These are phyloP conservation scores for Lycium barbarum DNA, from an alignment of 257 asterid genomes.

Conservation along the genomic window DNA sequence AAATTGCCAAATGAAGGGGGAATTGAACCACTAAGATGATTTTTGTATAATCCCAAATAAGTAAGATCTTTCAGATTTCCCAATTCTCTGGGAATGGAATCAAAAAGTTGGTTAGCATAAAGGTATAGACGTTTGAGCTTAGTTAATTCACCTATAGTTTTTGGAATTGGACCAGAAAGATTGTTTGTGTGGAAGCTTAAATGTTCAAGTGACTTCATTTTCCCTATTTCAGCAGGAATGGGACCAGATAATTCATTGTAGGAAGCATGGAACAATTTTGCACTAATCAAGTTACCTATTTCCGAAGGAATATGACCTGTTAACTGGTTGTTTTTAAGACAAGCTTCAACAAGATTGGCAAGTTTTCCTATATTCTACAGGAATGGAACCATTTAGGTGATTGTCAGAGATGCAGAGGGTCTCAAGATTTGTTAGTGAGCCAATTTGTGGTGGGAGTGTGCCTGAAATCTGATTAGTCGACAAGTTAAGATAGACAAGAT, in stretches of 20 bases:
- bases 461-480: conserved; percentile 28
- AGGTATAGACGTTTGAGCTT: neutral
- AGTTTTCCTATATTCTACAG: conserved; percentile 15
- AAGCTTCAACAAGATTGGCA: neutral
- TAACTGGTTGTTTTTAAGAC: neutral
- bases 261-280: neutral
- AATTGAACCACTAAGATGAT: conserved; percentile 32
- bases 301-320: neutral
- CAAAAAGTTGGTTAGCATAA: neutral
- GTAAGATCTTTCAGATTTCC: conserved; percentile 29
- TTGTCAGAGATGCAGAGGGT: neutral
- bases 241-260: conserved; percentile 2
- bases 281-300: neutral
- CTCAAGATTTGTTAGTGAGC: conserved; percentile 4
- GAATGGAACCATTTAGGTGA: neutral
- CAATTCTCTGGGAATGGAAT: conserved; percentile 33
- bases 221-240: conserved; percentile 29
- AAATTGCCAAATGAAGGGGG: conserved; percentile 31
- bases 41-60: neutral
- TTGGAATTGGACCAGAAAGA: conserved; percentile 31
- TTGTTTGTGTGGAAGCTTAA: neutral
- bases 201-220: neutral
- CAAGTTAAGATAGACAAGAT: neutral
- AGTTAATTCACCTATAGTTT: conserved; percentile 24
- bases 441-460: conserved; percentile 17